phyloP scores from a whole-genome alignment of 176 grass and related monocot genomes.

The Chloris gayana region DNA sequence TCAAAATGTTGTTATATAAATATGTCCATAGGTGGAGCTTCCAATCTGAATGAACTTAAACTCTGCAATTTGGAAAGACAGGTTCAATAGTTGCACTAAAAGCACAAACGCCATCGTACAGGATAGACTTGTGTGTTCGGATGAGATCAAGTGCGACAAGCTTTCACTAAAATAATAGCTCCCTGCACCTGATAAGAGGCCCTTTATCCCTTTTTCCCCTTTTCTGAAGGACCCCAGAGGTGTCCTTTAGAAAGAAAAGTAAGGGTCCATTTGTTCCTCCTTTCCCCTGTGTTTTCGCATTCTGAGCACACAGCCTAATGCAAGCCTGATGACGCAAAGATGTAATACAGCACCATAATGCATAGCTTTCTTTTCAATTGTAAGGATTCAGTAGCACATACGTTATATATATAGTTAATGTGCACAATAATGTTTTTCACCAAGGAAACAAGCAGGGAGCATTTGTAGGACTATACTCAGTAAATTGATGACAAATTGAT shows the following conservation, averaged over 20 bases:
- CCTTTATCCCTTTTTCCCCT: not conserved
- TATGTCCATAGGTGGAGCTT: not conserved
- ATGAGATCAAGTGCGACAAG: not conserved
- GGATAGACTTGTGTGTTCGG: not conserved
- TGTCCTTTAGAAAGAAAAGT: not conserved
- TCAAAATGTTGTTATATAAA: not conserved
- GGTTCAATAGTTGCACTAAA: not conserved
- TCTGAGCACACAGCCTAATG: not conserved
- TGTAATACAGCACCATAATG: too few relatives aligned
- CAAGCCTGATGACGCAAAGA: not conserved
- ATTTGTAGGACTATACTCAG: too few relatives aligned
- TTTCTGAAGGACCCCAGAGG: not conserved
- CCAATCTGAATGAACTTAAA: not conserved
- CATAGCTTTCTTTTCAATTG: not conserved
- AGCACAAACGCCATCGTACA: not conserved
- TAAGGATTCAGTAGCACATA: too few relatives aligned
- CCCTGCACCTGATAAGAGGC: not conserved
- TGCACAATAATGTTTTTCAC: not conserved
- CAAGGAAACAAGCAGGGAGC: not conserved
- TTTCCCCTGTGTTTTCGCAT: not conserved
- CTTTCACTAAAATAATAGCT: slow-evolving; percentile 13
- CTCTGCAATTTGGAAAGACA: too few relatives aligned
- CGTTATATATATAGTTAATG: not conserved
- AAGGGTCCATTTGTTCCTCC: not conserved
- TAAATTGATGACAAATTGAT: too few relatives aligned